Percentiles rank a stretch among this genome's conserved stretches.
Evolutionary conservation across 768 basidiomycete genomes (phyloP).

Genomic region (Lyophyllum semitale): DNA sequence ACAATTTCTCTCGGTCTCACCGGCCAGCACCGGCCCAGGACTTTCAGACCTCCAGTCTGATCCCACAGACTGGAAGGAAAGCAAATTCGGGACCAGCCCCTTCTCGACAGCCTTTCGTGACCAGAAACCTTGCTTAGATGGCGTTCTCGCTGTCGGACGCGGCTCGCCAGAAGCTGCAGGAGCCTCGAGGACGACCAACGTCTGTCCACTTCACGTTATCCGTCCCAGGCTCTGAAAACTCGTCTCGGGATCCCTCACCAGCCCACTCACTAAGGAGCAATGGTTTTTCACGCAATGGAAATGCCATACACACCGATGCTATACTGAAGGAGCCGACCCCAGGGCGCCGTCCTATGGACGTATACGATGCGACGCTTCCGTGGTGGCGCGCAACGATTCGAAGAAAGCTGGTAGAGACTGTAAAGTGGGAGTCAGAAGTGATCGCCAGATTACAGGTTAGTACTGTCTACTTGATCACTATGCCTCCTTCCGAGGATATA

Average conservation of each 20-base stretch:
- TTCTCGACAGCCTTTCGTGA: background rate
- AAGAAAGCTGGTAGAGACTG: conserved; percentile 47
- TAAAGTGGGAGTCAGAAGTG: conserved; percentile 59
- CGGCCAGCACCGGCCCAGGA: background rate
- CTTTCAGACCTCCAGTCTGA: background rate
- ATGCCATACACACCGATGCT: conserved; percentile 10
- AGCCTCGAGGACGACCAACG: conserved; percentile 5
- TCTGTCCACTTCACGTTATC: conserved; percentile 31
- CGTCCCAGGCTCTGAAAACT: conserved; percentile 30
- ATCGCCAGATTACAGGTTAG: conserved; percentile 72
- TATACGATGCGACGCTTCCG: conserved; percentile 65
- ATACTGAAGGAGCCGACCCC: conserved; percentile 16
- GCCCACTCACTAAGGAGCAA: conserved; percentile 20
- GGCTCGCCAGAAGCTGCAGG: conserved; percentile 6
- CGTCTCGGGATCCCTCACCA: conserved; percentile 35
- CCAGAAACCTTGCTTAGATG: conserved; percentile 1
- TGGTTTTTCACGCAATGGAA: conserved; percentile 10
- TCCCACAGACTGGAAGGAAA: background rate
- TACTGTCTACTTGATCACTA: background rate
- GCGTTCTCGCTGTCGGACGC: conserved; percentile 1
- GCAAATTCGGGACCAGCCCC: background rate
- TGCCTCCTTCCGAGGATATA: no score
- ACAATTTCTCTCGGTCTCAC: background rate
- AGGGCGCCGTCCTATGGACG: conserved; percentile 42
- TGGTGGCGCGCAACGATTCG: conserved; percentile 69